Base-by-base conservation (phyloP, 1,284 basidiomycete genomes). In the Peniophora sp. region DNA sequence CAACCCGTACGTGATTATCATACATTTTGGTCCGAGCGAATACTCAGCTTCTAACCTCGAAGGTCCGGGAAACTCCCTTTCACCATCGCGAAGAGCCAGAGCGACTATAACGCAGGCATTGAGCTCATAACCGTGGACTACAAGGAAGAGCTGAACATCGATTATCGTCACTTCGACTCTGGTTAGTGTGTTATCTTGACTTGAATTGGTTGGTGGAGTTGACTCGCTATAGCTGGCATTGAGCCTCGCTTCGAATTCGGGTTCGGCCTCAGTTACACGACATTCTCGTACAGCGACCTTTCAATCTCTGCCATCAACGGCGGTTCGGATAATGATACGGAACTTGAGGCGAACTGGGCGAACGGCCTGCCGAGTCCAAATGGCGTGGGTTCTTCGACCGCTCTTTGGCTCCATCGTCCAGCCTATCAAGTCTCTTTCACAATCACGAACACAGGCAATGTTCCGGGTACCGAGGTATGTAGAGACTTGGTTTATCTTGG, bases 221-320 rank as follows among this genome's bases (percentile, higher is more conserved):
- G 12, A 32, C 27, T 32, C 6, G 5, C 27, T 32, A 36, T 65
- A 60, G 59, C 61, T 59, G 73, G 77, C 52, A 80, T 85, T 54
- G 69, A 71, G 17, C 81, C 82, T 34, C 78, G 81, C 32, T 85
- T 75, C 63, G 83, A 86, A 60, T 94, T 93, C 63, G 92, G 92
- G 0, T 92, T 81, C 63, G 92, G 92, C 0, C 66, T 95, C 58
- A 89, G 84, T 52, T 96, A 95, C 70, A 87, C 92, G 34, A 76
- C 68, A 0, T 97, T 95, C 65, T 67, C 75, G 27, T 90, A 89
- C 62, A 77, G 72, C 23, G 65, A 73, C 19, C 65, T 92, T 3
- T 55, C 64, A 0, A 66, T 87, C 25, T 61, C 57, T 3, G 65
- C 65, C 47, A 59, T 85, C 8, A 27, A 38, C 1, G 54, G 24